Evolutionary conservation across 352 stramenopile species (phyloP), one percentile per base, ranked within the genome.

Genomic region (Pythium vanterpoolii): DNA sequence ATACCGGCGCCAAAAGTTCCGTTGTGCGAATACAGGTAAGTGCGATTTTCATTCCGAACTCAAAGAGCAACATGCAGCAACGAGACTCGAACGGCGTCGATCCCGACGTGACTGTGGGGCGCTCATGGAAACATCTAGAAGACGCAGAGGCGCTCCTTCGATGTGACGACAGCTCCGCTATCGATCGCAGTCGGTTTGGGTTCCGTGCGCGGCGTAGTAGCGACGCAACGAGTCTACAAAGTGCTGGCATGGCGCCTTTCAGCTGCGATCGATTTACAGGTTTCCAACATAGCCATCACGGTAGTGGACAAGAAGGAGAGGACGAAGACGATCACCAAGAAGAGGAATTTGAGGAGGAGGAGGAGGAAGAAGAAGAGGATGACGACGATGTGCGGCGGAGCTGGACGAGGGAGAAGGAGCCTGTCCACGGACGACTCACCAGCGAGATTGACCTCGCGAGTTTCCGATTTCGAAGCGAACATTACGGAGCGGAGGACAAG

Each of bases 351-450:
- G 55, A 40, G 19, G 46, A 64, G 5, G 48, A 60, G 7, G 64
- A 71, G 5, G 64, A 71, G 3, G 64, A 70, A 26, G 62, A 70
- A 16, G 62, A 70, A 9, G 63, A 63, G 10, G 60, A 68, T 19
- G 64, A 71, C 24, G 56, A 70, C 44, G 30, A 60, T 28, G 50
- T 68, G 61, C 61, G 61, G 18, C 61, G 40, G 13, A 68, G 61
- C 48, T 68, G 61, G 61, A 60, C 61, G 47, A 68, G 52, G 13
- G 60, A 68, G 60, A 62, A 60, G 24, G 59, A 66, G 43, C 42
- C 59, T 0, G 21, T 19, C 3, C 43, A 31, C 4, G 36, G 40
- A 11, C 42, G 59, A 3, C 48, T 47, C 11, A 23, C 19, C n/a
- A 3, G 26, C 1, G 36, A 21, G 34, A 56, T 46, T 23, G 19